A percentile compares a stretch with the other conserved stretches of the same genome.
Conservation (phyloP, 306 rosid species). For the Prunus dulcis region DNA sequence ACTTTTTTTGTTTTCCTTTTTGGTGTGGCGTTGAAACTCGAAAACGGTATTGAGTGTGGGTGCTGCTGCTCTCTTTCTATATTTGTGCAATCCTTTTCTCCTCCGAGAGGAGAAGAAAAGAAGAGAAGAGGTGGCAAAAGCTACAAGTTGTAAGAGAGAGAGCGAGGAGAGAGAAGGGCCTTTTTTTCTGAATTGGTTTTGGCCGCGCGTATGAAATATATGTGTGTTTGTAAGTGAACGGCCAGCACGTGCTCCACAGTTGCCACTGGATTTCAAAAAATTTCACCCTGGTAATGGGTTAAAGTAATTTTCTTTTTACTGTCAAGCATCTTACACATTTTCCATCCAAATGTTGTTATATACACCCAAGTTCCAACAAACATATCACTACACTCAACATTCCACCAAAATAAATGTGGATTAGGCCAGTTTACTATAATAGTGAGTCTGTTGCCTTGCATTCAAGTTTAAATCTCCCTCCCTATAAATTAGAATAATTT, state of each 20-base stretch:
- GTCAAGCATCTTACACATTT: no score
- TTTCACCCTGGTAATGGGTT: not conserved
- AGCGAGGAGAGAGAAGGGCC: not conserved
- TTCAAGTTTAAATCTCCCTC: no score
- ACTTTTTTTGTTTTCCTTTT: not conserved
- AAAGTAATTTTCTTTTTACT: not conserved
- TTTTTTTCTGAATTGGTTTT: constrained; percentile 10
- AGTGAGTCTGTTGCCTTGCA: no score
- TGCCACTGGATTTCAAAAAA: not conserved
- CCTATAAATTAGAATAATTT: no score
- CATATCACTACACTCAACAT: no score
- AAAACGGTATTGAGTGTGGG: not conserved
- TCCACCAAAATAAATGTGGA: no score
- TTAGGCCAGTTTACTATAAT: no score
- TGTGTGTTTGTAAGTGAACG: not conserved
- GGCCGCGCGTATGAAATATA: constrained; percentile 8
- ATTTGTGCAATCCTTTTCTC: not conserved
- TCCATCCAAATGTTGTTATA: no score
- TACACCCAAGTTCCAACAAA: no score
- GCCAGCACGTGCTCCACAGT: not conserved
- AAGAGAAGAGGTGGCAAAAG: constrained; percentile 25
- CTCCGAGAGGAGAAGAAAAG: not conserved
- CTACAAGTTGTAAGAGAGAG: not conserved
- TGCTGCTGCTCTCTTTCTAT: not conserved
- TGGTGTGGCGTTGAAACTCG: not conserved